Conservation (phyloP, 192 early-diverging fungal species). For the Backusella liffmaniae region DNA sequence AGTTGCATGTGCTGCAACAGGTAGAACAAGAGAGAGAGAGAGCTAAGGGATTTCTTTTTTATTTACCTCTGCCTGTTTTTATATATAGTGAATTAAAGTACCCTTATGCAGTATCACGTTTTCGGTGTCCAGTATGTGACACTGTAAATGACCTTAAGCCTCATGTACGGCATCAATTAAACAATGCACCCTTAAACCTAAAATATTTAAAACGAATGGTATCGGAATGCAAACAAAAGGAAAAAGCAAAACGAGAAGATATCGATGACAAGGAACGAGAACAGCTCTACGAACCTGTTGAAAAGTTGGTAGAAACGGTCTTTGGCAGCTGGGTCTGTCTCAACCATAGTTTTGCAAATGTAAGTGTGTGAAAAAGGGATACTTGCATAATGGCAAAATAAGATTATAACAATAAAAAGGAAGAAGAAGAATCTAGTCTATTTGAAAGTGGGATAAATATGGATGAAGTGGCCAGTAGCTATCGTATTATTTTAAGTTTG, state of each 20-base stretch:
- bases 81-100: conserved; percentile 64
- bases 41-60: neutral
- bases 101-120: conserved; percentile 69
- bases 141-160: conserved; percentile 75
- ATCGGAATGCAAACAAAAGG: conserved; percentile 18
- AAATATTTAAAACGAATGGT: conserved; percentile 21
- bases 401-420: neutral
- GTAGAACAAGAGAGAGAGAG: conserved; percentile 20
- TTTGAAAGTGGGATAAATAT: conserved; percentile 61
- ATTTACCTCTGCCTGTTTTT: neutral
- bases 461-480: conserved; percentile 63
- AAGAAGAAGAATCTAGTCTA: conserved; percentile 47
- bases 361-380: conserved; percentile 7
- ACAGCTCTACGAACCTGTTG: conserved; percentile 30
- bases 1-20: conserved; percentile 66
- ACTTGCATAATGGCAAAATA: neutral
- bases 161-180: conserved; percentile 1
- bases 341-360: conserved; percentile 62
- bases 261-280: conserved; percentile 14
- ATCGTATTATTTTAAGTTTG: conserved; percentile 59
- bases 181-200: conserved; percentile 22
- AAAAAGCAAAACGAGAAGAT: neutral
- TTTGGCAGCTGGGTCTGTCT: conserved; percentile 62
- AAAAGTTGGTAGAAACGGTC: conserved; percentile 22
- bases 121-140: conserved; percentile 90